Evolutionary conservation across 2,329 filamentous ascomycete genomes (phyloP).

Genomic region (Aspergillus amoenus): DNA sequence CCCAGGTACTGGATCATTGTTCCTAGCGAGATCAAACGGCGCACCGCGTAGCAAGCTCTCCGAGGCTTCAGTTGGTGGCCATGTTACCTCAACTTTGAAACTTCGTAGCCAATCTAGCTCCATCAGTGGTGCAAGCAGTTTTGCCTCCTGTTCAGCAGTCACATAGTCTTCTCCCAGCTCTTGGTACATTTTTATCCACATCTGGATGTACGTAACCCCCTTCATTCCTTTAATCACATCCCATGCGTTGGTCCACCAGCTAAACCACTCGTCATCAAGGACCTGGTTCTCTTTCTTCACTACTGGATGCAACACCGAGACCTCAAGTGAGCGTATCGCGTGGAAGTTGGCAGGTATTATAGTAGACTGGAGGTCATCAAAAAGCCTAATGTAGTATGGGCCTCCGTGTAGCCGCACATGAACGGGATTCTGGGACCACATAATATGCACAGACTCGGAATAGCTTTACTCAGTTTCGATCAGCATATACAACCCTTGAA

Average conservation of each 20-base stretch:
- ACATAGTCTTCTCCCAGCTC: neutral
- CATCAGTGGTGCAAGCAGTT: neutral
- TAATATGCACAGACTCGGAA: neutral
- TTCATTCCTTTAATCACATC: neutral
- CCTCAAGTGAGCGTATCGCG: neutral
- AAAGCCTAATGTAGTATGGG: fast-evolving
- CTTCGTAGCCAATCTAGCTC: neutral
- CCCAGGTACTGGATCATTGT: neutral
- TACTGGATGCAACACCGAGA: neutral
- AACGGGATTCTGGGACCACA: neutral
- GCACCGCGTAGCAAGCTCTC: neutral
- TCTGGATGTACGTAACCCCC: neutral
- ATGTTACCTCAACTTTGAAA: neutral
- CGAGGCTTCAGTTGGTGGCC: neutral
- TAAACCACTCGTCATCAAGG: neutral
- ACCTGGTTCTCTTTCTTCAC: too few species aligned
- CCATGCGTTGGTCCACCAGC: neutral
- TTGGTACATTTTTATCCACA: neutral
- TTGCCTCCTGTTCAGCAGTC: neutral
- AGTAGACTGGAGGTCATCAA: neutral
- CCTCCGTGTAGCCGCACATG: neutral
- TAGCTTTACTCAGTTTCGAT: neutral
- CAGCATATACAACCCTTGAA: too few species aligned
- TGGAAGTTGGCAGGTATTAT: neutral
- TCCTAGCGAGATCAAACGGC: neutral